Conservation (phyloP, 2,329 filamentous ascomycete species). For the Amesomyces nigricolor region DNA sequence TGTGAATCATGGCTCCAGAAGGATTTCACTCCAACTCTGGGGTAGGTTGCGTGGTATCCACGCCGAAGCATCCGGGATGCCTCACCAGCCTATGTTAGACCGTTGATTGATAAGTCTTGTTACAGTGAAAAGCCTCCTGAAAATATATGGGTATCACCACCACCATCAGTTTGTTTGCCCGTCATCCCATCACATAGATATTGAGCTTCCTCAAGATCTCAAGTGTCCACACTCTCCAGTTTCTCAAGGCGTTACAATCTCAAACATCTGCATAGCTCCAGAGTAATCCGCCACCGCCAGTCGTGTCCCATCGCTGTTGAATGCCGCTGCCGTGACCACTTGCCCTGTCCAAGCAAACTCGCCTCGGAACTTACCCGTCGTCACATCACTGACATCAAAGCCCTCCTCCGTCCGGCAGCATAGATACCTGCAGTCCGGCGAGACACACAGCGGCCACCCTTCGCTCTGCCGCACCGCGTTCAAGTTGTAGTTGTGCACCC, state of each 20-base stretch:
- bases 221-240: not conserved
- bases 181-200: too few species aligned
- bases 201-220: not conserved
- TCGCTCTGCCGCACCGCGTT: conserved; percentile 32
- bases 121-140: too few species aligned
- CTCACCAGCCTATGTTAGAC: too few species aligned
- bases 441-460: conserved; percentile 39
- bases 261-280: conserved; percentile 16
- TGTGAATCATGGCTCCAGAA: too few species aligned
- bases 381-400: conserved; percentile 37
- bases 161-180: too few species aligned
- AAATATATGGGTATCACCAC: too few species aligned
- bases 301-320: conserved; percentile 29
- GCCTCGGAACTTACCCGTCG: conserved; percentile 31
- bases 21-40: too few species aligned
- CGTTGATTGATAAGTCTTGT: too few species aligned
- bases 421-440: conserved; percentile 35
- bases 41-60: too few species aligned
- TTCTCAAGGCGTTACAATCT: conserved; percentile 15
- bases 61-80: too few species aligned
- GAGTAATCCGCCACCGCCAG: conserved; percentile 31
- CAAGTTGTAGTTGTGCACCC: conserved; percentile 35
- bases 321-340: conserved; percentile 34
- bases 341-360: conserved; percentile 23
- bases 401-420: conserved; percentile 38